Percentiles rank a stretch among this genome's conserved stretches.
phyloP scores from a whole-genome alignment of 805 yeast species.

The Metahyphopichia silvanorum region DNA sequence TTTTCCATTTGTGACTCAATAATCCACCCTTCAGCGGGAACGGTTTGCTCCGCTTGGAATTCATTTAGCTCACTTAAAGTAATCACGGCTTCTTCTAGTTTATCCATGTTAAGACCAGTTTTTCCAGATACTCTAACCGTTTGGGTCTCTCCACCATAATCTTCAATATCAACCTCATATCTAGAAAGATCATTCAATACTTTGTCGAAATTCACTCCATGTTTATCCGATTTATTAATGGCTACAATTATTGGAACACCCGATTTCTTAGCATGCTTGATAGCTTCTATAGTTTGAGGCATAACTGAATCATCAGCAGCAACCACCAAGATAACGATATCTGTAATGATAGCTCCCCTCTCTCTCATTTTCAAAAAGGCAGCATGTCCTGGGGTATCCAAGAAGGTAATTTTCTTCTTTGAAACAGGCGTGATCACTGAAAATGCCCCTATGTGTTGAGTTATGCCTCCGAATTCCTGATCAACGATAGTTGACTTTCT shows the following conservation, averaged over 20 bases:
- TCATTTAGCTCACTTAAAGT: conserved; percentile 84
- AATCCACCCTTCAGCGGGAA: conserved; percentile 79
- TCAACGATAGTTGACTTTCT: conserved; percentile 82
- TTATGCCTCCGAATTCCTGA: conserved; percentile 92
- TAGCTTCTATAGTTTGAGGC: conserved; percentile 97
- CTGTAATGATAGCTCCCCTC: conserved; percentile 93
- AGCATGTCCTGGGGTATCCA: conserved; percentile 98
- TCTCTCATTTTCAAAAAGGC: conserved; percentile 96
- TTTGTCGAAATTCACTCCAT: conserved; percentile 68
- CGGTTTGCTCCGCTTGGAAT: conserved; percentile 57
- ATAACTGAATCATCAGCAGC: conserved; percentile 97
- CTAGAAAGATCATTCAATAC: conserved; percentile 75
- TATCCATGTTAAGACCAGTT: conserved; percentile 87
- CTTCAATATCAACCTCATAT: conserved; percentile 81
- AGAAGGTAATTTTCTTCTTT: conserved; percentile 75
- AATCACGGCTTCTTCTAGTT: conserved; percentile 83
- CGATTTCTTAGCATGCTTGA: conserved; percentile 82
- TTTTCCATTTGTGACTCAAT: conserved; percentile 80
- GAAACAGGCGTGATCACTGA: conserved; percentile 77
- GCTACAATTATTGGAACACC: conserved; percentile 88
- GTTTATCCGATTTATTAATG: conserved; percentile 85
- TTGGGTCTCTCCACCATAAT: conserved; percentile 93
- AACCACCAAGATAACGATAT: conserved; percentile 86
- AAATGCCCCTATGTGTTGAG: conserved; percentile 98
- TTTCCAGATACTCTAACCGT: conserved; percentile 84